Base-by-base conservation (phyloP, 768 basidiomycete species). In the Russula dissimulans region DNA sequence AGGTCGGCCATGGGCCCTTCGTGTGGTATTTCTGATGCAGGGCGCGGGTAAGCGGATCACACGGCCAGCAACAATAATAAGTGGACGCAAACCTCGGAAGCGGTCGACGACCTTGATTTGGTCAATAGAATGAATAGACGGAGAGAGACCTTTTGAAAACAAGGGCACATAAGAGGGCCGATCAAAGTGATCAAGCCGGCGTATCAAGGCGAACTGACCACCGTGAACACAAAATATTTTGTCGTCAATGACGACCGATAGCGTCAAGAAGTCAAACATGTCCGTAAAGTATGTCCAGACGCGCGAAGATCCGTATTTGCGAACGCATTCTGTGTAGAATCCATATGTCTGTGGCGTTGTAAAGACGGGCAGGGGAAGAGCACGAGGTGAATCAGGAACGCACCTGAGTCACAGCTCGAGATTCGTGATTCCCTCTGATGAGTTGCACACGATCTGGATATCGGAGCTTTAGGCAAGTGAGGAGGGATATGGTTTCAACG, bases 271-370 rank as follows among this genome's bases (percentile, higher is more conserved):
- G 77, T 99, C 97, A 73, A 99, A 99, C 95, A 99, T 97, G 75
- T 99, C 97, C 61, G 97, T 99, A 69, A 99, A 98, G 73, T 98
- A 97, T 31, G 92, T 94, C 97, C 97, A 99, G 38, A 97, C 95
- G 67, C 89, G 87, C 36, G 94, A 86, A 2, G 91, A 87, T 56
- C 94, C 95, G 68, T 99, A 99, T 75, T 99, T 99, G 44, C 95
- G 82, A 22, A 95, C 86, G 69, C 97, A 98, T 79, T 99, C 97
- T 41, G 92, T 90, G 74, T 99, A 99, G 77, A 99, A 99, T 12
- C 97, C 97, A 69, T 98, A 99, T 26, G 93, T 95, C 95, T 98
- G 71, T 53, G 8, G 26, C 32, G 5, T 29, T 57, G 50, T 52
- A 17, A 63, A 47, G 34, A 57, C 32, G 18, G 49, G n/a, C 26